phyloP scores from a whole-genome alignment of 2,329 filamentous ascomycete genomes.

The Hymenoscyphus occultus region DNA sequence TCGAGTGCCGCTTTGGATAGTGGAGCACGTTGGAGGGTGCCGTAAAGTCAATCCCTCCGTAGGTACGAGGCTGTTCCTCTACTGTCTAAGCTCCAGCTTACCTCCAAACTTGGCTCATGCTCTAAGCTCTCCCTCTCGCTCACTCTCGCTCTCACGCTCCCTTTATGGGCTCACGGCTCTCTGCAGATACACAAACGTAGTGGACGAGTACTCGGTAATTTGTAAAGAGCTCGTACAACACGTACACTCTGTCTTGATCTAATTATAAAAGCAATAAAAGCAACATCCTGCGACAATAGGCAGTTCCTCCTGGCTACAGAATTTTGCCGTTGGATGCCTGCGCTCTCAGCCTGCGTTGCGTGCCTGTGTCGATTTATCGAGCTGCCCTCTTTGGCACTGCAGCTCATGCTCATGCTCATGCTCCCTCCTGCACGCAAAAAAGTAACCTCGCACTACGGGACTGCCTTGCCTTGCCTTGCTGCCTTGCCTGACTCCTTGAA shows the following conservation, averaged over 20 bases:
- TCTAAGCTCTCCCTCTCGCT: neutral
- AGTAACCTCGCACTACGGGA: neutral
- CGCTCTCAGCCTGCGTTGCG: neutral
- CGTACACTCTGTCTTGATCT: slow-evolving; percentile 10
- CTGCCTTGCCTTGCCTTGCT: too few relatives aligned
- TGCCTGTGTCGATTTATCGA: neutral
- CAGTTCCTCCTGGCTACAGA: slow-evolving; percentile 8
- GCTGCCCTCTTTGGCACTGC: slow-evolving; percentile 5
- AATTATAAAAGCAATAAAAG: neutral
- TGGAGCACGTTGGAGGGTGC: too few relatives aligned
- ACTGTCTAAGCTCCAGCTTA: slow-evolving; percentile 1
- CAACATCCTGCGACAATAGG: slow-evolving; percentile 8
- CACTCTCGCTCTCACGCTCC: slow-evolving; percentile 7
- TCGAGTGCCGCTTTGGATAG: neutral
- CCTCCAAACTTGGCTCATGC: neutral
- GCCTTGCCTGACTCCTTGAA: too few relatives aligned
- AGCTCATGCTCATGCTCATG: neutral
- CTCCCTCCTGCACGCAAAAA: neutral
- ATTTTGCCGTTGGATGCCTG: slow-evolving; percentile 9
- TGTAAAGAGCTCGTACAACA: slow-evolving; percentile 4
- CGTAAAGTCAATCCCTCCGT: neutral
- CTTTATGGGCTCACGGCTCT: slow-evolving; percentile 18
- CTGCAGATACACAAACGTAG: slow-evolving; percentile 27
- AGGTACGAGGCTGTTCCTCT: neutral
- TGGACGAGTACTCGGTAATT: neutral